Evolutionary conservation across 495 filamentous ascomycete species (phyloP), one percentile per base, ranked within the genome.

Genomic region (Rhizodiscina lignyota): DNA sequence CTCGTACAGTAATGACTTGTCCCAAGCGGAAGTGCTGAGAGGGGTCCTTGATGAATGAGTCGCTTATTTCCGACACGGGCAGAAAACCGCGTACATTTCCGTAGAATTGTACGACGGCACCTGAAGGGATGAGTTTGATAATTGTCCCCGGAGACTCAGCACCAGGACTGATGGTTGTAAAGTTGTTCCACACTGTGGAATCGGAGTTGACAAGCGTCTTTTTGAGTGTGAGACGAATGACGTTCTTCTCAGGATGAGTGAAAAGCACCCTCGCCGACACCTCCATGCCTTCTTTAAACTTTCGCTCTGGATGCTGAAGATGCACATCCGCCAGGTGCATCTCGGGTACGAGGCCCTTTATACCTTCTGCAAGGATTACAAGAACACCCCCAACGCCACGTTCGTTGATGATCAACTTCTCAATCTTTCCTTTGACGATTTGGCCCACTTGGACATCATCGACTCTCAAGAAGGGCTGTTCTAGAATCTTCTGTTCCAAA

Each of bases 1-100:
- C 73, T 44, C 81, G 76, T 21, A 94, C 79, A 54, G 70, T 92
- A 41, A 97, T 77, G 13, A 89, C 84, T 51, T 97, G 89, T 1
- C 91, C 89, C 5, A 70, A 58, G 21, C 77, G 71, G 58, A 97
- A 97, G 51, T 97, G 86, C 47, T 89, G 71, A 29, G 66, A 70
- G 4, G 86, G 83, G 48, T 94, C 79, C 46, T 79, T 69, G 44
- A 97, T 94, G 53, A 75, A 94, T 11, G 85, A 81, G 50, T 94
- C 91, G 52, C 86, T 94, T 91, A 97, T 96, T 51, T 97, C 87
- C 2, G 80, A 79, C 2, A 91, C 73, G 1, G 89, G 87, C 37
- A 97, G 67, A 57, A 87, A 96, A 8, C 74, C 91, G 32, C 71
- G 68, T 26, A 94, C 59, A 5, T 63, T 55, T 17, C 84, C 83